These are phyloP conservation scores for Neurospora sp. DNA, from an alignment of 495 filamentous ascomycete genomes.

Conservation along the genomic window DNA sequence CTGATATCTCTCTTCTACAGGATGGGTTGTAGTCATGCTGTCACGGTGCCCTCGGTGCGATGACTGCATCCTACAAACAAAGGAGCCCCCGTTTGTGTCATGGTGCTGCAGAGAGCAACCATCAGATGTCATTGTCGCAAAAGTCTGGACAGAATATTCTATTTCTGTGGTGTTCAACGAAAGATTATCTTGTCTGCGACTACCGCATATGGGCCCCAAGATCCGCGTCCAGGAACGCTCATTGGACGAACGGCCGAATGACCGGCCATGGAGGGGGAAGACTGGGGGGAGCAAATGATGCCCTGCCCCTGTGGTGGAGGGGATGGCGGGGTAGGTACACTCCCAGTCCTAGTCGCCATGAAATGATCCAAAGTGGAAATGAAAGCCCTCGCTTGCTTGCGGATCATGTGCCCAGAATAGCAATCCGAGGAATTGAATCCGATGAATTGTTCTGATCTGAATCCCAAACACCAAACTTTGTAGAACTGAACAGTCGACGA, in stretches of 20 bases:
- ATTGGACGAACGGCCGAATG: not conserved
- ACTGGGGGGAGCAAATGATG: not conserved
- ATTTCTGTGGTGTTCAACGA: accelerated
- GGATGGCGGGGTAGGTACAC: not conserved
- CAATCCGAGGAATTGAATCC: not conserved
- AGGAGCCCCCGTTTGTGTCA: not conserved
- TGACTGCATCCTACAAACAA: not conserved
- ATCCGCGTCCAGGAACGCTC: not conserved
- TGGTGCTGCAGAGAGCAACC: not conserved
- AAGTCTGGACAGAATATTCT: not conserved
- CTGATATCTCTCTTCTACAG: not conserved
- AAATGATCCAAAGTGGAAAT: not conserved
- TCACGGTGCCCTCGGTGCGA: not conserved
- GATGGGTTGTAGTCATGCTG: not conserved
- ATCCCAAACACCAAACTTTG: not conserved
- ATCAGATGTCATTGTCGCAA: not conserved
- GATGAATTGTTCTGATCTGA: not conserved
- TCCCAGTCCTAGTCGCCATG: not conserved
- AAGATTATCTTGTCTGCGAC: not conserved
- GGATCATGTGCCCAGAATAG: not conserved
- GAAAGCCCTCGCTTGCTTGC: not conserved
- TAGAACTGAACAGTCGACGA: too few relatives aligned
- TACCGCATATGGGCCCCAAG: not conserved
- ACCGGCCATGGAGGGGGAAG: not conserved
- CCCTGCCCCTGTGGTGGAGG: not conserved